Conservation (phyloP, 768 basidiomycete genomes). For the Lepiota venenata region DNA sequence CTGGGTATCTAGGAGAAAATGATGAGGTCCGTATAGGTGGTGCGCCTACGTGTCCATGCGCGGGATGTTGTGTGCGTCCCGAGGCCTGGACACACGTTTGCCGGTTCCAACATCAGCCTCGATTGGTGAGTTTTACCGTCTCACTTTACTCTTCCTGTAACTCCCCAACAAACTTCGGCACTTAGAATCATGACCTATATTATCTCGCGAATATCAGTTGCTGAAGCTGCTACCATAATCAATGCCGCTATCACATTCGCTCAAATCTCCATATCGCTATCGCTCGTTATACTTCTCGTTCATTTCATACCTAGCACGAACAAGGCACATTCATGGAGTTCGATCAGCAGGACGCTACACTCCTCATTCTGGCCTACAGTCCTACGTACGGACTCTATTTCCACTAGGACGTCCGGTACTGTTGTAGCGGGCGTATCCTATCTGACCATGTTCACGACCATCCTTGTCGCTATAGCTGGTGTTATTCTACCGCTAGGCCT, state of each 20-base stretch:
- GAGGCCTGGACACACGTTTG: no score
- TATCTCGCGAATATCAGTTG: constrained; percentile 16
- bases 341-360: constrained; percentile 16
- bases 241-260: constrained; percentile 17
- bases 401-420: neutral
- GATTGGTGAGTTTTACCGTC: no score
- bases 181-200: neutral
- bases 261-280: constrained; percentile 16
- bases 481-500: neutral
- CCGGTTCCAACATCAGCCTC: no score
- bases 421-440: constrained; percentile 1
- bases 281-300: constrained; percentile 17
- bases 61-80: no score
- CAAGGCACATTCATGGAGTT: constrained; percentile 18
- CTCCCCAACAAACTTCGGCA: no score
- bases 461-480: neutral
- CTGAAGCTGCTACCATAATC: constrained; percentile 19
- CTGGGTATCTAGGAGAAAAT: no score
- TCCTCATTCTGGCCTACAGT: constrained; percentile 19
- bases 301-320: constrained; percentile 14
- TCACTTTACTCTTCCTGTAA: no score
- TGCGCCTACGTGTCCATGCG: no score
- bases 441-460: neutral
- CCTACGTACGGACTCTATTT: constrained; percentile 12
- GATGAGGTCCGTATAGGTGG: no score